Evolutionary conservation across 331 rosid species (phyloP).

Genomic region (Malus hybrid): DNA sequence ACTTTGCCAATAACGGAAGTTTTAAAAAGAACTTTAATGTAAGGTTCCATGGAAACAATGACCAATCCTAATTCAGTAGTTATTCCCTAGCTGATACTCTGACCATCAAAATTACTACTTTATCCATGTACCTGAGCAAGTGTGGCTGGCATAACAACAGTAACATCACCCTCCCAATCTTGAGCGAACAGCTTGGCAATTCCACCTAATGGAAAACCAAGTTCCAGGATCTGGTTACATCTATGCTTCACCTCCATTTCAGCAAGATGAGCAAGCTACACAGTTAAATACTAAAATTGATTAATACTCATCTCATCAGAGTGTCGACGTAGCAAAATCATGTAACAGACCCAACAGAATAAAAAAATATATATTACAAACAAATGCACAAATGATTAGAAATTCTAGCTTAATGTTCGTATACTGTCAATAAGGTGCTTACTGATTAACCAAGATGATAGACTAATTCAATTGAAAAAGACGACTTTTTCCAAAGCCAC

Average conservation of each 20-base stretch:
- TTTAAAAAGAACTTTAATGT: background rate
- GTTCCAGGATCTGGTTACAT: constrained; percentile 81
- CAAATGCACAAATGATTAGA: background rate
- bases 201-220: constrained; percentile 92
- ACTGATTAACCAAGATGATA: background rate
- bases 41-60: background rate
- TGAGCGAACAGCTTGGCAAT: constrained; percentile 89
- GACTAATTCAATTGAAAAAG: background rate
- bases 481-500: background rate
- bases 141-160: constrained; percentile 98
- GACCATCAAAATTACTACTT: background rate
- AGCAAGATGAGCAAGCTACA: constrained; percentile 90
- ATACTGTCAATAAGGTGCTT: background rate
- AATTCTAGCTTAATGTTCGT: background rate
- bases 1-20: background rate
- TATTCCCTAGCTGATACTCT: background rate
- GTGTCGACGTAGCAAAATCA: background rate
- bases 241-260: constrained; percentile 98
- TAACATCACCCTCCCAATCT: constrained; percentile 99
- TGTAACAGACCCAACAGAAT: background rate
- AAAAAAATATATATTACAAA: background rate
- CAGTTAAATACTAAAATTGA: constrained; percentile 4
- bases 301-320: background rate
- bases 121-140: constrained; percentile 68
- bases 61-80: background rate